Base-by-base conservation (phyloP, 305 asterid species). In the Andrographis paniculata region DNA sequence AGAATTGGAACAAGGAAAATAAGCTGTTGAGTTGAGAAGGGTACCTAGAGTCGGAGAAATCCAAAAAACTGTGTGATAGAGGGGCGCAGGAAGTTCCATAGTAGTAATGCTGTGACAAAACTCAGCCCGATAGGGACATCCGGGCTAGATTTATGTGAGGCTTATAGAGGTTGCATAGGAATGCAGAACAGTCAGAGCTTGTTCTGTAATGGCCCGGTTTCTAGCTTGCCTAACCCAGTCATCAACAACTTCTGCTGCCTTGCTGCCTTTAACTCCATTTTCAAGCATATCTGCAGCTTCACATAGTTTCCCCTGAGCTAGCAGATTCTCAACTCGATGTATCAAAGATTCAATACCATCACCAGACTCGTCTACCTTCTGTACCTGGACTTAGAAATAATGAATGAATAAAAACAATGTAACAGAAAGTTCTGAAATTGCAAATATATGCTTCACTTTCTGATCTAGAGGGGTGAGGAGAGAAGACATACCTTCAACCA, bases 201-300 rank as follows among this genome's bases (percentile, higher is more conserved):
- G 98, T 63, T 82, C 93, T 0, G 94, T 61, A 55, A 80, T 61
- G 27, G 98, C 94, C 56, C 93, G 67, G 69, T 78, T 69, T 64
- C 95, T 78, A 6, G 93, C 93, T 56, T 49, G 79, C 42, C 33
- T 74, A 16, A 85, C 80, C 95, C 95, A 89, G 49, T 78, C 81
- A 4, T 59, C 65, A 13, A 73, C 86, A 14, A 82, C 74, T 65
- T 75, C 91, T 50, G 81, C 84, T 14, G 93, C 92, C 27, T 80
- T 74, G 67, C 85, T 85, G 64, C 82, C 93, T 76, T 68, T 63
- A 19, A 85, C 79, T 50, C 94, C 95, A 4, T 71, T 66, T 63
- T 85, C 98, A 19, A 85, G 92, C 17, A 79, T 58, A 63, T 89
- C 84, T 20, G 94, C 98, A 49, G 95, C 96, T 80, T 82, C 96